These are phyloP conservation scores for Psilocybe cyanescens DNA, from an alignment of 768 basidiomycete species.

Conservation along the genomic window DNA sequence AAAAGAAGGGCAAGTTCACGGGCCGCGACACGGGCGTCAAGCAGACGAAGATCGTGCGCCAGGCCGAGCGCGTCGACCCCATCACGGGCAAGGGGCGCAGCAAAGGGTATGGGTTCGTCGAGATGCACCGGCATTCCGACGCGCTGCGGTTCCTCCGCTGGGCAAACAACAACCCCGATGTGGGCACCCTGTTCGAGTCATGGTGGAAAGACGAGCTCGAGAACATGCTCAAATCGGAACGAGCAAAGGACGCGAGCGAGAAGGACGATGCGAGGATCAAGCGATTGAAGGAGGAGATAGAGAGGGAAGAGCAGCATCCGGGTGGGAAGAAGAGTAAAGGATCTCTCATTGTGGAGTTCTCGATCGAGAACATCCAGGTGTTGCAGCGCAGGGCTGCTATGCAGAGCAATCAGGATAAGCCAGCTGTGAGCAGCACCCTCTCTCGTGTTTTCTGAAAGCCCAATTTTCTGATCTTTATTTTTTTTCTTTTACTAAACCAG, in stretches of 20 bases:
- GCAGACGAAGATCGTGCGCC: slow-evolving; percentile 92
- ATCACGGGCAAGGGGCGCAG: slow-evolving; percentile 86
- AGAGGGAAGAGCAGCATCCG: slow-evolving; percentile 35
- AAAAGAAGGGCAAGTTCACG: slow-evolving; percentile 39
- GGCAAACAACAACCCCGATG: slow-evolving; percentile 87
- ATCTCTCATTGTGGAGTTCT: slow-evolving; percentile 89
- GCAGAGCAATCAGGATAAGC: slow-evolving; percentile 37
- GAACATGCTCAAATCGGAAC: slow-evolving; percentile 61
- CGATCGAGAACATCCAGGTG: slow-evolving; percentile 93
- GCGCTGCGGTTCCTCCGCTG: slow-evolving; percentile 90
- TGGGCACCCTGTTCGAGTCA: slow-evolving; percentile 73
- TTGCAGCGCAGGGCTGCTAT: slow-evolving; percentile 70
- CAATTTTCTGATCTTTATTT: neutral
- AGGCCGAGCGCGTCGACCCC: slow-evolving; percentile 86
- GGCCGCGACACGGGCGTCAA: slow-evolving; percentile 54
- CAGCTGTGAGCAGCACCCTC: slow-evolving; percentile 23
- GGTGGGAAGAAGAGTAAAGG: slow-evolving; percentile 45
- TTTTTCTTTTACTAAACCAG: neutral
- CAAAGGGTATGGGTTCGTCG: slow-evolving; percentile 95
- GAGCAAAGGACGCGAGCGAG: slow-evolving; percentile 60
- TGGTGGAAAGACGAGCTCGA: slow-evolving; percentile 88
- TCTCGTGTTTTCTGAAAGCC: neutral
- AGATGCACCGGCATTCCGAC: slow-evolving; percentile 86
- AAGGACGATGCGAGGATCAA: slow-evolving; percentile 59
- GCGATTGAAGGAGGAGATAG: slow-evolving; percentile 58